phyloP scores from a whole-genome alignment of 2,329 filamentous ascomycete genomes.

The Harringtonia aguacate region DNA sequence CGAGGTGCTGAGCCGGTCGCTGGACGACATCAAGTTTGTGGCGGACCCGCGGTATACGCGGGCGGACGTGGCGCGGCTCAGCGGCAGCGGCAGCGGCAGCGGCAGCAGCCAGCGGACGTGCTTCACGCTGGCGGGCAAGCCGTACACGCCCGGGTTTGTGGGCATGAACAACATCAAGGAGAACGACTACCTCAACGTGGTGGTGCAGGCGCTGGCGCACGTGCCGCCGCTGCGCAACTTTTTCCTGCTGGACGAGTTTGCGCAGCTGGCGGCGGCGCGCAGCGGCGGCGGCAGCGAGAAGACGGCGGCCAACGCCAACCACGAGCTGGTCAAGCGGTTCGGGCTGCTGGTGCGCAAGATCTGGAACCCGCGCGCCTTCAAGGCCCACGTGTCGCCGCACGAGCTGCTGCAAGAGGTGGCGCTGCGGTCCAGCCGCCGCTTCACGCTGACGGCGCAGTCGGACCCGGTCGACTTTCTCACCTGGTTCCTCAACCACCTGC shows the following conservation, averaged over 20 bases:
- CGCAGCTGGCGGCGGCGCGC: constrained; percentile 11
- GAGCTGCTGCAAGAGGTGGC: constrained; percentile 94
- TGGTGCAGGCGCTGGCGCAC: constrained; percentile 85
- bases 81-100: constrained; percentile 44
- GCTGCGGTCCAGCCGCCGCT: constrained; percentile 81
- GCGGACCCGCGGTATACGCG: constrained; percentile 81
- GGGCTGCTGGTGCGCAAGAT: constrained; percentile 90
- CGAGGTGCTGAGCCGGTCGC: constrained; percentile 85
- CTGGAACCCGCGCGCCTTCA: constrained; percentile 96
- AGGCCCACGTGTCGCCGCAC: constrained; percentile 92
- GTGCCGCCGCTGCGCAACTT: constrained; percentile 84
- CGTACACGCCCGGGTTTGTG: constrained; percentile 88
- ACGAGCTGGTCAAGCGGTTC: constrained; percentile 80
- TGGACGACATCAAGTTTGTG: constrained; percentile 97
- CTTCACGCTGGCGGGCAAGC: constrained; percentile 71
- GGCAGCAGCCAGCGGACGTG: constrained; percentile 39
- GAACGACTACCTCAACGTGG: constrained; percentile 96
- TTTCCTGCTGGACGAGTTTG: constrained; percentile 78
- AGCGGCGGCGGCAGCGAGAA: background rate
- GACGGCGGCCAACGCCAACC: constrained; percentile 23
- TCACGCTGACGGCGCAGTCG: constrained; percentile 80
- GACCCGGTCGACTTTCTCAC: constrained; percentile 94
- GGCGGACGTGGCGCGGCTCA: constrained; percentile 68
- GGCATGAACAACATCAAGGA: constrained; percentile 99
- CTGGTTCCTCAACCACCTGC: constrained; percentile 95